Evolutionary conservation across 2,329 filamentous ascomycete species (phyloP), one percentile per base, ranked within the genome.

Genomic region (Aphanocladium album): DNA sequence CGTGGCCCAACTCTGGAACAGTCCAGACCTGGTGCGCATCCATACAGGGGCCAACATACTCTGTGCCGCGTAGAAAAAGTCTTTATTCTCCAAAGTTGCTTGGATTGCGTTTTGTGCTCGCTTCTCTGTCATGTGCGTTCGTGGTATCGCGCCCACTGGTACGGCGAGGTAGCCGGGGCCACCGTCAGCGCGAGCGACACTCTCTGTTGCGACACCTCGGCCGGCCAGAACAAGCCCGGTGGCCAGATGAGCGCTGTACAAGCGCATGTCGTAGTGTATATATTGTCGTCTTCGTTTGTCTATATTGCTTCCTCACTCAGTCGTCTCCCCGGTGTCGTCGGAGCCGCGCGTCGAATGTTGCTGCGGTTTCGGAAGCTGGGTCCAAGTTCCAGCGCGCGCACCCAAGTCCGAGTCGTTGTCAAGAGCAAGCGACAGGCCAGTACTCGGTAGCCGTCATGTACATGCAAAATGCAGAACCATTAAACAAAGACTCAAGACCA

Each of bases 1-100:
- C 1, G 12, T 23, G 45, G n/a, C n/a, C n/a, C 47, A 41, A n/a
- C 47, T 27, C 33, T 12, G 9, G 51, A 39, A 35, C 17, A 52
- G 23, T 19, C 46, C 25, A 16, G 19, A 11, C 16, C 51, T 55
- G 30, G 53, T 46, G 5, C 39, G 33, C 33, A 39, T 7, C n/a
- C n/a, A 12, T 14, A 12, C 5, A 21, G 25, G 5, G 4, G 0
- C n/a, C 2, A 6, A 67, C 74, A 65, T 60, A 77, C 75, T 62
- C 16, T 76, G 67, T 9, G 74, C 73, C 6, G 74, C 69, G 54
- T 78, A 78, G 58, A 76, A 77, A 55, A 70, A 74, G 14, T 76
- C 67, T 60, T 62, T 70, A 51, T 78, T 78, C 12, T 72, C 64
- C 30, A 78, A 63, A 17, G 63, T 62, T 2, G 70, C 67, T 35